A percentile compares a stretch with the other conserved stretches of the same genome.
Evolutionary conservation across 495 filamentous ascomycete species (phyloP).

Genomic region (Trypethelium eluteriae): DNA sequence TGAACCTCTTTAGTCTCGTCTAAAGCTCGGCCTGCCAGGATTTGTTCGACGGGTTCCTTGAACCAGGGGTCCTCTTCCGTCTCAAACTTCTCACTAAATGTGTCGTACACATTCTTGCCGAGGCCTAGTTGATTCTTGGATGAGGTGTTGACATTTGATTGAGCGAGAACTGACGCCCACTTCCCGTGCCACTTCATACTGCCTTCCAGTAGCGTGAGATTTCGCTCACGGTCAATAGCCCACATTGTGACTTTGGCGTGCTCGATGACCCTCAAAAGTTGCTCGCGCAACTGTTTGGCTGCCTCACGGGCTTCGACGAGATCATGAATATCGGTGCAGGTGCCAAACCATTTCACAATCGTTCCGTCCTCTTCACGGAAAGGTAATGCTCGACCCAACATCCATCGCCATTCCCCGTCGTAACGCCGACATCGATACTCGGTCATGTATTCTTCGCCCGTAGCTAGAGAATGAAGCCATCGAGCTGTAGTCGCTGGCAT

Average conservation of each 20-base stretch:
- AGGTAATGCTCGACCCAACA: constrained; percentile 58
- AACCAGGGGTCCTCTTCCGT: constrained; percentile 41
- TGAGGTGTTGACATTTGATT: background rate
- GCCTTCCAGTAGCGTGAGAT: constrained; percentile 57
- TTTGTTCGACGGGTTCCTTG: constrained; percentile 47
- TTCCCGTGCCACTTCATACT: constrained; percentile 45
- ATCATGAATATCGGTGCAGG: constrained; percentile 62
- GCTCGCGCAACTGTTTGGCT: constrained; percentile 51
- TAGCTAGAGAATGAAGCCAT: constrained; percentile 52
- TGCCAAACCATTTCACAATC: constrained; percentile 67
- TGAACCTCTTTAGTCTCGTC: constrained; percentile 48
- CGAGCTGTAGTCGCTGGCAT: constrained; percentile 41
- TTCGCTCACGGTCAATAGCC: constrained; percentile 50
- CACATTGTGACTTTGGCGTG: constrained; percentile 63
- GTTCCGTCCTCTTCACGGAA: constrained; percentile 51
- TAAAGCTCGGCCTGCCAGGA: constrained; percentile 46
- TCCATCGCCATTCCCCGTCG: constrained; percentile 63
- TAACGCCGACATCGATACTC: constrained; percentile 60
- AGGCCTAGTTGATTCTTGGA: constrained; percentile 26
- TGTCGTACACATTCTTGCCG: constrained; percentile 52
- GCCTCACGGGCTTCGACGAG: constrained; percentile 52
- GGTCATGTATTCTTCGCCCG: constrained; percentile 55
- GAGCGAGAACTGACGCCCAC: background rate
- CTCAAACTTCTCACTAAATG: constrained; percentile 40
- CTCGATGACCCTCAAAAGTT: constrained; percentile 59